Evolutionary conservation across 257 asterid genomes (phyloP), one percentile per base, ranked within the genome.

Genomic region (Lycium ferocissimum): DNA sequence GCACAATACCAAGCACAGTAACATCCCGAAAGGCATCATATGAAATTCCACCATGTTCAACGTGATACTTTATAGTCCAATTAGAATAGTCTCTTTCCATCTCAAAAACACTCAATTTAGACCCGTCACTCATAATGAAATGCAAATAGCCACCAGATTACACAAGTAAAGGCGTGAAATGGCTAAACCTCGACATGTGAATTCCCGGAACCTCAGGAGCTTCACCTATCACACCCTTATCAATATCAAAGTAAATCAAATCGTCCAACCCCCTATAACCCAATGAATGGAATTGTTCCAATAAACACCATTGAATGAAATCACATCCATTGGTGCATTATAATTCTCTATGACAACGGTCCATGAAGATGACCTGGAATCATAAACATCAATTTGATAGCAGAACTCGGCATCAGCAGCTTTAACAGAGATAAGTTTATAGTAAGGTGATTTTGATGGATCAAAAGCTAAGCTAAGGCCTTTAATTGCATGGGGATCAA

Each of bases 231-330:
- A 9, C 57, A 33, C 79, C 79, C 12, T 59, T 81, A 10, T 38
- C 58, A 9, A 76, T 45, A 26, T 15, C 54, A 13, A 75, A 65
- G 66, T 53, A 58, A 40, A 6, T 53, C 0, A 78, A 80, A 3
- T 10, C n/a, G 0, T 49, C 67, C 13, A 33, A 40, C 11, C 43
- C 14, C 53, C 57, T 1, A 53, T 1, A 53, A 87, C 82, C 84
- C 86, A 87, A 40, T 76, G 78, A 53, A 87, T 47, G 35, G 20
- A 17, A 0, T 84, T 59, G 10, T 87, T 85, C 85, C 84, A 83
- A 85, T 66, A 82, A 56, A 75, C 2, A 26, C 43, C 43, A 38
- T 38, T 38, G 4, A 38, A 38, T 38, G 43, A 38, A 38, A 38
- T 38, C 43, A 38, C 43, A 38, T 38, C 43, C 43, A 38, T 38